Evolutionary conservation across 768 basidiomycete species (phyloP), one percentile per base, ranked within the genome.

Genomic region (Boletus pseudopeckii): DNA sequence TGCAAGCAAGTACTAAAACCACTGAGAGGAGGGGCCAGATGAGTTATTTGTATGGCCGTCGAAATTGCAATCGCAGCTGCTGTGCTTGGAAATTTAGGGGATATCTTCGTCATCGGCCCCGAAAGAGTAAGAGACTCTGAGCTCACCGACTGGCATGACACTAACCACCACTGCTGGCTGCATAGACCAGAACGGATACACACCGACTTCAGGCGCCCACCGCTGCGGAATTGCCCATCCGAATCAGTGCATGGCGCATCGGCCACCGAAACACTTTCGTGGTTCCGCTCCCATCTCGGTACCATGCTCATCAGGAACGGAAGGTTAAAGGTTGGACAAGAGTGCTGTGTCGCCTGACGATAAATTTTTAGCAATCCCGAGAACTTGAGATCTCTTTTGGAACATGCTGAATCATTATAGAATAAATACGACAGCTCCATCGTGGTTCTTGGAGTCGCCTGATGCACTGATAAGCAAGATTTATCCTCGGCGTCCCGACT

Each of bases 1-100:
- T 54, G 42, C 15, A 26, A 26, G n/a, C 11, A 26, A 54, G 45
- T 20, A 20, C 9, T 54, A 47, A 36, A 56, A 46, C 46, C 22
- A 37, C 24, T 34, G 18, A 22, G 47, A 53, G 41, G 52, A n/a
- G 32, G 20, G 14, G 44, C 52, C 48, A 13, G 46, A 38, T 24
- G 28, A 3, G 4, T 15, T 59, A 53, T 57, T 63, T 64, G 61
- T 62, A 59, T 32, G 30, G 30, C 30, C 2, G 30, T 32, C 30
- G 10, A 32, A 32, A 32, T 32, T 36, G 43, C 26, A 18, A 24
- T 39, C 18, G 8, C 11, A 24, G 41, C 41, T 36, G n/a, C 45
- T 56, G 37, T 40, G 13, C 39, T 26, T 56, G 20, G 30, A 18
- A 46, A 39, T 37, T 52, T 62, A 62, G 60, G 58, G 20, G 58